Percentiles rank a stretch among this genome's conserved stretches.
These are phyloP conservation scores for Raphanus sativus DNA, from an alignment of 345 rosid genomes.

Conservation along the genomic window DNA sequence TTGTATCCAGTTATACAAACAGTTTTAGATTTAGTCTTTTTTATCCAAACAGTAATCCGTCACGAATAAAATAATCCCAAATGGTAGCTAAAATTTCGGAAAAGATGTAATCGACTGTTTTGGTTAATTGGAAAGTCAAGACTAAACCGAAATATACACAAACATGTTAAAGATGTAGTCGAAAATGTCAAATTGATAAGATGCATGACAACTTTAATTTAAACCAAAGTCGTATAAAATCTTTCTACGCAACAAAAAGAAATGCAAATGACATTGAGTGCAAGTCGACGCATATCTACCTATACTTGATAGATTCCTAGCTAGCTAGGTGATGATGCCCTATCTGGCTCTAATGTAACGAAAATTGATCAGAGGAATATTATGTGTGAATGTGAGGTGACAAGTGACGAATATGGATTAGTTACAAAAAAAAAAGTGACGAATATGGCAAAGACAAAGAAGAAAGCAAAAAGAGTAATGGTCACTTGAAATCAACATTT, in stretches of 20 bases:
- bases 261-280: not conserved
- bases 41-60: not conserved
- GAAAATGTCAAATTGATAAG: not conserved
- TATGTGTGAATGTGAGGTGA: conserved; percentile 24
- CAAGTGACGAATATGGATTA: too few relatives aligned
- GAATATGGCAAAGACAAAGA: conserved; percentile 29
- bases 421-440: too few relatives aligned
- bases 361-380: conserved; percentile 13
- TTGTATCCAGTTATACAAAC: not conserved
- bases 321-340: conserved; percentile 24
- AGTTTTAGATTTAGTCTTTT: not conserved
- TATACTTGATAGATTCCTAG: conserved; percentile 13
- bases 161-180: not conserved
- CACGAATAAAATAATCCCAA: not conserved
- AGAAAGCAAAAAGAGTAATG: conserved; percentile 25
- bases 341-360: conserved; percentile 11
- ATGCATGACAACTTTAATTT: conserved; percentile 10
- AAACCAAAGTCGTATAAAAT: conserved; percentile 20
- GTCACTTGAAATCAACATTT: conserved; percentile 25
- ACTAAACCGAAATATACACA: not conserved
- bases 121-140: not conserved
- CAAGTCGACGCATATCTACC: conserved; percentile 31
- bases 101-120: not conserved
- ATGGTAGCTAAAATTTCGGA: not conserved
- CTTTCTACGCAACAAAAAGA: conserved; percentile 14